Conservation (phyloP, 495 filamentous ascomycete genomes). For the Cenococcum geophilum region DNA sequence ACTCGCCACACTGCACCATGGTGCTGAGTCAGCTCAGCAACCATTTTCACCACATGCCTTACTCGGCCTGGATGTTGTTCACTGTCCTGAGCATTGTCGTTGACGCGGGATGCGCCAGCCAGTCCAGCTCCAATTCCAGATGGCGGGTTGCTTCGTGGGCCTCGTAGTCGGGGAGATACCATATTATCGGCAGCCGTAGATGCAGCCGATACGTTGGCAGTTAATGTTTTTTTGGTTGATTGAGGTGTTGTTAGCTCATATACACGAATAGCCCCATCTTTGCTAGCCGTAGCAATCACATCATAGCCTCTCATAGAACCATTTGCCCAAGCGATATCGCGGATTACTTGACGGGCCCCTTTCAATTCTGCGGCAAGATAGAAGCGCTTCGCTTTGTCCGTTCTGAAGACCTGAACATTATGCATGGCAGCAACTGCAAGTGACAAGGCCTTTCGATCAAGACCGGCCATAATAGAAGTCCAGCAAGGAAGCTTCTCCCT, state of each 20-base stretch:
- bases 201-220: conserved; percentile 19
- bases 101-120: conserved; percentile 40
- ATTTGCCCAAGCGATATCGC: conserved; percentile 88
- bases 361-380: conserved; percentile 70
- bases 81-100: conserved; percentile 12
- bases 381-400: conserved; percentile 57
- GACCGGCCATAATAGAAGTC: conserved; percentile 65
- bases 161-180: conserved; percentile 12
- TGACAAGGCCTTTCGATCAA: conserved; percentile 63
- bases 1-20: conserved; percentile 41
- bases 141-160: conserved; percentile 19
- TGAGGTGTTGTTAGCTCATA: conserved; percentile 63
- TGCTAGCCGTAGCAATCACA: conserved; percentile 83
- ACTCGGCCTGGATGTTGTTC: conserved; percentile 34
- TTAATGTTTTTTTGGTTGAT: conserved; percentile 11
- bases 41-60: conserved; percentile 36
- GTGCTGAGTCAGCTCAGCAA: conserved; percentile 35
- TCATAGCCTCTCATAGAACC: conserved; percentile 83
- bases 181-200: conserved; percentile 8
- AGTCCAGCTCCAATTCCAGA: conserved; percentile 52
- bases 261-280: conserved; percentile 81
- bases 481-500: conserved; percentile 75
- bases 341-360: conserved; percentile 67
- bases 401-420: conserved; percentile 71
- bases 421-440: conserved; percentile 82